Evolutionary conservation across 2,329 filamentous ascomycete genomes (phyloP), one percentile per base, ranked within the genome.

Genomic region (Grosmannia clavigera): DNA sequence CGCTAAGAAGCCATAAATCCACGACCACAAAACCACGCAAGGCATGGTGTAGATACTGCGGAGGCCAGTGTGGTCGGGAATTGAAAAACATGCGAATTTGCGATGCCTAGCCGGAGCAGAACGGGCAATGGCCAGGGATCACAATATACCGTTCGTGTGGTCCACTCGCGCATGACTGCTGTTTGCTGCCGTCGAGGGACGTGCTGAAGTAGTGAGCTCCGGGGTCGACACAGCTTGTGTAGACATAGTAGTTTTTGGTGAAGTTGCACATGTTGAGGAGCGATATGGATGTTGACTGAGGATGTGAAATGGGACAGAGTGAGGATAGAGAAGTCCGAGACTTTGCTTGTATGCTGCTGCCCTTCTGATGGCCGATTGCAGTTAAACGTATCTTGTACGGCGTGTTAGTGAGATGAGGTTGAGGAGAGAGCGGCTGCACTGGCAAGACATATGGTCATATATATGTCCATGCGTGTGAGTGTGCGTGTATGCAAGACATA

Each of bases 201-300:
- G 84, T 88, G 64, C 81, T 78, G 70, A 87, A 85, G 72, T 88
- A 89, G 70, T 90, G 87, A 19, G 81, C 77, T 50, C 82, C 82
- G 0, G 86, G 86, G 68, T 89, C 84, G 60, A 79, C 72, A 68
- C 87, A 90, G 52, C 81, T 78, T 61, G 84, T 84, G 74, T 89
- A 90, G 71, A 90, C 85, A 73, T 88, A 89, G 71, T 86, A 90
- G 72, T 88, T 88, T 67, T 86, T 87, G 67, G 83, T 86, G 68
- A 85, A 88, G 70, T 82, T 77, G 69, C 81, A 83, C 81, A 83
- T 82, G 61, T 33, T 75, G 68, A 40, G 33, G 3, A 16, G 14
- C 10, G n/a, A 31, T 43, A 43, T 9, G 0, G 38, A 10, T 4
- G 35, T 7, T 29, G 22, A 19, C 43, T 46, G 43, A n/a, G 16